These are phyloP conservation scores for Exophiala xenobiotica DNA, from an alignment of 2,329 filamentous ascomycete genomes.

Conservation along the genomic window DNA sequence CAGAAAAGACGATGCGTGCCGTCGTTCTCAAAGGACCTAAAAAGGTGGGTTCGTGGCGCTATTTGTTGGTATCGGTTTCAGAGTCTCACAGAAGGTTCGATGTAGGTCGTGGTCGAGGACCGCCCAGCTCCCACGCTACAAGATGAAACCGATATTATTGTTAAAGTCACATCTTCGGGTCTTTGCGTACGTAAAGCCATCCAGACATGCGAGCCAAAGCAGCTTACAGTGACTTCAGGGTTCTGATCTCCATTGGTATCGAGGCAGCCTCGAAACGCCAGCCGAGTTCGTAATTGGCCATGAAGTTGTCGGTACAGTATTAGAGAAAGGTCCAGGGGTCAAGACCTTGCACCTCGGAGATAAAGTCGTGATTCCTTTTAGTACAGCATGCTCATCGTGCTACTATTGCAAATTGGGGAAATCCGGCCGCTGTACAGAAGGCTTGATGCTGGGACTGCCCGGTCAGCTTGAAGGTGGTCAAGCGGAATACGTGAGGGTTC, in stretches of 20 bases:
- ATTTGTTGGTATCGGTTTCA: no score
- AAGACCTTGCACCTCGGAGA: constrained; percentile 49
- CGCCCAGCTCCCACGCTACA: constrained; percentile 42
- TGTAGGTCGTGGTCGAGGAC: constrained; percentile 39
- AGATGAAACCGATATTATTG: constrained; percentile 47
- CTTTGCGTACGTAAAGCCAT: constrained; percentile 42
- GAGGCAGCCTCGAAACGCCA: constrained; percentile 49
- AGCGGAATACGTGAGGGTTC: constrained; percentile 55
- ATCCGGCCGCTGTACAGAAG: constrained; percentile 52
- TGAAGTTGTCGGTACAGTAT: constrained; percentile 52
- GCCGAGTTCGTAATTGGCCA: constrained; percentile 52
- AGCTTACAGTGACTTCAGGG: constrained; percentile 37
- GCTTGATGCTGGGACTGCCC: constrained; percentile 48
- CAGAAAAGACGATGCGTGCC: no score
- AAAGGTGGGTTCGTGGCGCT: no score
- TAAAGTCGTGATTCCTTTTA: constrained; percentile 51
- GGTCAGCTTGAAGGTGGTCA: constrained; percentile 57
- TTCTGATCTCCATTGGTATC: constrained; percentile 49
- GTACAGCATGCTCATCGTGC: constrained; percentile 52
- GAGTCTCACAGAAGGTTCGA: no score
- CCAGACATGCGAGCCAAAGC: constrained; percentile 46
- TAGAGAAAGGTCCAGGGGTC: constrained; percentile 45
- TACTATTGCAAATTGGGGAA: constrained; percentile 51
- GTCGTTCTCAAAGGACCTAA: no score
- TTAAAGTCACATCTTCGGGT: constrained; percentile 33